These are phyloP conservation scores for Cyclotella baltica DNA, from an alignment of 108 stramenopile species.

Conservation along the genomic window DNA sequence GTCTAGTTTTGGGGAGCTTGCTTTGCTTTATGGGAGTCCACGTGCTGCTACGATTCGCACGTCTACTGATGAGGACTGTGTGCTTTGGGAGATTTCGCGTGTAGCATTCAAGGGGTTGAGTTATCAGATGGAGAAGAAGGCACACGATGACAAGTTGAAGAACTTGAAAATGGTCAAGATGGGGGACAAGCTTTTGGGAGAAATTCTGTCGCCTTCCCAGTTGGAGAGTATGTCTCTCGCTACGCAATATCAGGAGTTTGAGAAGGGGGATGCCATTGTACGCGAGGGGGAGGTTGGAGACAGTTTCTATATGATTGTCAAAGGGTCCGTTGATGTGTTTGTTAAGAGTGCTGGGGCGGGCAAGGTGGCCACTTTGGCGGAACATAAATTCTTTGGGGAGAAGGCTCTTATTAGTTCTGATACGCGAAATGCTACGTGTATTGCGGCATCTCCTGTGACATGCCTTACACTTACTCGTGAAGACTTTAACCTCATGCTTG, in stretches of 20 bases:
- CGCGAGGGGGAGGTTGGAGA: slow-evolving; percentile 90
- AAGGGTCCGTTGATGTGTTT: slow-evolving; percentile 68
- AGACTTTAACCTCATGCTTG: slow-evolving; percentile 68
- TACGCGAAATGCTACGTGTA: slow-evolving; percentile 63
- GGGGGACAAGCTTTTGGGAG: slow-evolving; percentile 51
- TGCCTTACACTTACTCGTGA: slow-evolving; percentile 56
- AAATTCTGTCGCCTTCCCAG: slow-evolving; percentile 56
- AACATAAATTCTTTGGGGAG: slow-evolving; percentile 86
- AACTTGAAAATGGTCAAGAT: slow-evolving; percentile 69
- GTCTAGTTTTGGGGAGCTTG: slow-evolving; percentile 76
- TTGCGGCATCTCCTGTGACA: slow-evolving; percentile 58
- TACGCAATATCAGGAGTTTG: slow-evolving; percentile 55
- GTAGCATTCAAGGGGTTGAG: slow-evolving; percentile 44
- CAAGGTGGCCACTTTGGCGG: slow-evolving; percentile 59
- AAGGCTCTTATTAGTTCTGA: slow-evolving; percentile 72
- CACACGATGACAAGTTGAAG: slow-evolving; percentile 52
- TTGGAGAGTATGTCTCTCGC: slow-evolving; percentile 68
- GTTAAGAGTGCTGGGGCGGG: slow-evolving; percentile 29
- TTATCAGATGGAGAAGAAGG: slow-evolving; percentile 42
- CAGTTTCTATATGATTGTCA: slow-evolving; percentile 81
- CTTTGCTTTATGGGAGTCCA: slow-evolving; percentile 76
- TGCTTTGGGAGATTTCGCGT: slow-evolving; percentile 34
- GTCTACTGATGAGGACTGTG: slow-evolving; percentile 44
- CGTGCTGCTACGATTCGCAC: slow-evolving; percentile 63
- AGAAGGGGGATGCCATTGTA: slow-evolving; percentile 78